A percentile compares a stretch with the other conserved stretches of the same genome.
These are phyloP conservation scores for Calocybe indica DNA, from an alignment of 768 basidiomycete genomes.

Conservation along the genomic window DNA sequence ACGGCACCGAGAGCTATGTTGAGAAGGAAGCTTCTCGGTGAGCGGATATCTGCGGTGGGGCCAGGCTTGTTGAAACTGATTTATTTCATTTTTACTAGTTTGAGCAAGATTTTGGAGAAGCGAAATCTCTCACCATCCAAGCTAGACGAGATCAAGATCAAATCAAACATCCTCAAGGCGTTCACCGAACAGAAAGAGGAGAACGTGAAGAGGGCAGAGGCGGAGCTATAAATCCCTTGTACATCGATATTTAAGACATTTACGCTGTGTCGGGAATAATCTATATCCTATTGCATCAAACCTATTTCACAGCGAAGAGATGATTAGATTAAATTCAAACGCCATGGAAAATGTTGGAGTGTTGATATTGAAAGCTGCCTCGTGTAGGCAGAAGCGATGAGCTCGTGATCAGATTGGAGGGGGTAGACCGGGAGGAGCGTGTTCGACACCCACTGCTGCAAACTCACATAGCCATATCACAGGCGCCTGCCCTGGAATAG, in stretches of 20 bases:
- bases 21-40: conserved; percentile 85
- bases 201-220: conserved; percentile 27
- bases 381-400: conserved; percentile 20
- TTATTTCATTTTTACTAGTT: conserved; percentile 33
- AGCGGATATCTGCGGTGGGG: conserved; percentile 2
- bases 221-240: conserved; percentile 34
- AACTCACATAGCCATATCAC: not conserved
- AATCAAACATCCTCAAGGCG: conserved; percentile 76
- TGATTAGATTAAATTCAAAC: too few species aligned
- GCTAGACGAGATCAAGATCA: conserved; percentile 90
- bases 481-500: too few species aligned
- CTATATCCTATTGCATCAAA: too few species aligned
- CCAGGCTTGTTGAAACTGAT: conserved; percentile 5
- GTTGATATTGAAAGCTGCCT: conserved; percentile 13
- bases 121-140: conserved; percentile 71
- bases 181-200: conserved; percentile 42
- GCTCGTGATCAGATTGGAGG: conserved; percentile 22
- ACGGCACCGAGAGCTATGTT: conserved; percentile 67
- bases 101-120: conserved; percentile 72
- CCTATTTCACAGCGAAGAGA: too few species aligned
- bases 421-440: too few species aligned
- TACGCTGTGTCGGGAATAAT: conserved; percentile 1
- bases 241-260: not conserved
- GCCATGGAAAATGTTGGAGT: too few species aligned
- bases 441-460: not conserved